Conservation (phyloP, 2,329 filamentous ascomycete species). For the Trichoderma sp. region DNA sequence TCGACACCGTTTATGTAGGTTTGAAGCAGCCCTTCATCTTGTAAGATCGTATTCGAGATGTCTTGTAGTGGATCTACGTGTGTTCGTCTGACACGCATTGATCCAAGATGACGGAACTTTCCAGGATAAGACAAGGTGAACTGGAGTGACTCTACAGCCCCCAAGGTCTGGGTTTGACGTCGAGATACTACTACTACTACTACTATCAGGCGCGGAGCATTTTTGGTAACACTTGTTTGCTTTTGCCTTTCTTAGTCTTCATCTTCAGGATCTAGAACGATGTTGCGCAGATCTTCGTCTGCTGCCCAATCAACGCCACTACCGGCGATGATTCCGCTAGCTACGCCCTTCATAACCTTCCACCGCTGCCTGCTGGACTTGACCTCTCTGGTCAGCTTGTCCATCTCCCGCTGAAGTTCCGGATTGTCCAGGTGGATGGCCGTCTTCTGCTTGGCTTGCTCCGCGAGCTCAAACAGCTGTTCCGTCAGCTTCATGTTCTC, state of each 20-base stretch:
- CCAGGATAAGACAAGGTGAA: background rate
- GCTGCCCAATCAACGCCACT: constrained; percentile 80
- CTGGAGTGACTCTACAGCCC: background rate
- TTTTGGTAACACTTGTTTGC: background rate
- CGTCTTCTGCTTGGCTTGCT: constrained; percentile 51
- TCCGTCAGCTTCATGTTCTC: constrained; percentile 62
- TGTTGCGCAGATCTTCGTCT: constrained; percentile 62
- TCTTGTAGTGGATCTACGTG: background rate
- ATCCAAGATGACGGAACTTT: background rate
- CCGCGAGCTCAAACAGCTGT: constrained; percentile 60
- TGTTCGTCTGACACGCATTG: constrained; percentile 13
- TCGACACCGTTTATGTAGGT: background rate
- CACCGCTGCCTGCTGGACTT: constrained; percentile 63
- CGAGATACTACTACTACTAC: no score
- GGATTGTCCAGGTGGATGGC: constrained; percentile 53
- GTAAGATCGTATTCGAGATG: background rate
- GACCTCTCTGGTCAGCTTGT: constrained; percentile 55
- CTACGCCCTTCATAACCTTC: constrained; percentile 72
- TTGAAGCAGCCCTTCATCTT: background rate
- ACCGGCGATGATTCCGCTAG: constrained; percentile 74
- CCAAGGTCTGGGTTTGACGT: background rate
- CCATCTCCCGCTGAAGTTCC: constrained; percentile 53
- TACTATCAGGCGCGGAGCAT: background rate
- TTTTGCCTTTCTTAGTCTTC: constrained; percentile 31
- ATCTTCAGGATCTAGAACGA: constrained; percentile 67